phyloP scores from a whole-genome alignment of 768 basidiomycete genomes.

The Lactifluus volemus region DNA sequence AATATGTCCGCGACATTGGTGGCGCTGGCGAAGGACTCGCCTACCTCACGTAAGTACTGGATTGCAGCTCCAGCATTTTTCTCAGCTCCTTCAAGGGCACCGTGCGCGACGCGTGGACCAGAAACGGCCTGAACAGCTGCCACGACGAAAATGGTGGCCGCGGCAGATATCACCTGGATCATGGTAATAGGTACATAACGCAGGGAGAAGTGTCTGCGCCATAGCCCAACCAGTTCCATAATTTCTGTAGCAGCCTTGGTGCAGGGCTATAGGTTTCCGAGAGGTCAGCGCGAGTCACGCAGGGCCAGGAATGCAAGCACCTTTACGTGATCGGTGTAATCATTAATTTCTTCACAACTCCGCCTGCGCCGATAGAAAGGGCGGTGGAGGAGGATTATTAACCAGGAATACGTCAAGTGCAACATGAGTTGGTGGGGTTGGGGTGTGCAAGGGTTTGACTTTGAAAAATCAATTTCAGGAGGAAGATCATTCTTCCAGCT shows the following conservation, averaged over 20 bases:
- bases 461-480: constrained; percentile 15
- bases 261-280: constrained; percentile 11
- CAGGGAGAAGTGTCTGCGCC: constrained; percentile 12
- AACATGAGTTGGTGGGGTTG: constrained; percentile 19
- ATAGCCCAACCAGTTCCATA: constrained; percentile 17
- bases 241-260: constrained; percentile 16
- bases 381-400: constrained; percentile 18
- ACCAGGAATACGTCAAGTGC: constrained; percentile 19
- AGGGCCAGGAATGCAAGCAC: background rate
- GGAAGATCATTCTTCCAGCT: constrained; percentile 18
- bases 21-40: constrained; percentile 16
- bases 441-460: constrained; percentile 6
- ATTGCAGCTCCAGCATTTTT: constrained; percentile 5
- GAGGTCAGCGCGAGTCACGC: background rate
- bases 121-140: constrained; percentile 19
- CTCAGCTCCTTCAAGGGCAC: constrained; percentile 7
- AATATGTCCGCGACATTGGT: constrained; percentile 16
- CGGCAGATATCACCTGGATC: constrained; percentile 20
- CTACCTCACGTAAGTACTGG: constrained; percentile 15
- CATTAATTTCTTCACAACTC: constrained; percentile 3
- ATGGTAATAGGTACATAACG: constrained; percentile 21
- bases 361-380: constrained; percentile 18
- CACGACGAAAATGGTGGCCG: constrained; percentile 21
- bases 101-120: constrained; percentile 14
- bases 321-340: constrained; percentile 15